Conservation (phyloP, 495 filamentous ascomycete genomes). For the Articulospora tetracladia region DNA sequence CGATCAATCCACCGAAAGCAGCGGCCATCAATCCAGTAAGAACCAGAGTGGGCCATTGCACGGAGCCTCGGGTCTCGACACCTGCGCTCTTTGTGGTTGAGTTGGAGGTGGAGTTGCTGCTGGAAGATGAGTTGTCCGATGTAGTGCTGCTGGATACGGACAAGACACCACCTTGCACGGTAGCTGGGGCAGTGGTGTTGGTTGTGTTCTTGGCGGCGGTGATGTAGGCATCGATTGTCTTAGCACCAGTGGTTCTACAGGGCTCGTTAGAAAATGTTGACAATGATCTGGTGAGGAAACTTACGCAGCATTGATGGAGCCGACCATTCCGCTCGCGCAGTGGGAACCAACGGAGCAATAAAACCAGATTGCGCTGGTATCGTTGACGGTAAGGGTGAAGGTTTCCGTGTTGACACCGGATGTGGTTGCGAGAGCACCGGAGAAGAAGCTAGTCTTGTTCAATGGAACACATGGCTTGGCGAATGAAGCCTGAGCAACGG, state of each 20-base stretch:
- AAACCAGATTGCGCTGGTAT: constrained; percentile 62
- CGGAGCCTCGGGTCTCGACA: constrained; percentile 1
- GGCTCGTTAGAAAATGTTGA: constrained; percentile 22
- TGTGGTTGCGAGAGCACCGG: constrained; percentile 44
- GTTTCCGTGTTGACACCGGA: constrained; percentile 33
- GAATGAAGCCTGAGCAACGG: constrained; percentile 56
- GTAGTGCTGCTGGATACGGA: neutral
- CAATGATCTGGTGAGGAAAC: neutral
- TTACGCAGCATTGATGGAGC: constrained; percentile 17
- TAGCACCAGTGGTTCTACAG: constrained; percentile 21
- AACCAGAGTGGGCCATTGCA: constrained; percentile 1
- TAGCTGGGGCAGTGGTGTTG: constrained; percentile 14
- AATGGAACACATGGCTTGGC: constrained; percentile 51
- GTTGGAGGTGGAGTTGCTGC: neutral
- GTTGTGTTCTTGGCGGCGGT: constrained; percentile 24
- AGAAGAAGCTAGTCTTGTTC: constrained; percentile 35
- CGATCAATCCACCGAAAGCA: constrained; percentile 9
- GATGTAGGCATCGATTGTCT: constrained; percentile 32
- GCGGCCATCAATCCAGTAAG: constrained; percentile 7
- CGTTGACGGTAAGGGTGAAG: constrained; percentile 55
- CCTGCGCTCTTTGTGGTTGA: constrained; percentile 3
- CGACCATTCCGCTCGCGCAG: constrained; percentile 63
- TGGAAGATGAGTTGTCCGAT: neutral
- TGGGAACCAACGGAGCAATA: constrained; percentile 59
- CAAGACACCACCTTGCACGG: constrained; percentile 16